Conservation (phyloP, 495 filamentous ascomycete species). For the Talaromyces trachyspermus region DNA sequence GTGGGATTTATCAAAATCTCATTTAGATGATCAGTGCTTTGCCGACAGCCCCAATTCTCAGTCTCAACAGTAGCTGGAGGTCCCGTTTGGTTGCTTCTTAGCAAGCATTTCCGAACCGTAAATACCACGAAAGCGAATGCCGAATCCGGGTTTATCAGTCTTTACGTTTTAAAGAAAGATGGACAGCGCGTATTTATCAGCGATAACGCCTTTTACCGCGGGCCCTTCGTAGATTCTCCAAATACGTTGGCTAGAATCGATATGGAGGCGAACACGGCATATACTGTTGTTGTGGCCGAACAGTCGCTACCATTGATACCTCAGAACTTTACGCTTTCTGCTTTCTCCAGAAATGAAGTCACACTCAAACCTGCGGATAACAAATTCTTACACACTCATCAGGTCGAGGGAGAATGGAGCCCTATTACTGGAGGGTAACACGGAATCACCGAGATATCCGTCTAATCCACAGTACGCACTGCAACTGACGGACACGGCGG, state of each 20-base stretch:
- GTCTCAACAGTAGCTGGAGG: conserved; percentile 50
- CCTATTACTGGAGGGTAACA: conserved; percentile 74
- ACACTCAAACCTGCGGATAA: conserved; percentile 52
- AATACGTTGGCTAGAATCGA: conserved; percentile 80
- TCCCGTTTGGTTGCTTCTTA: conserved; percentile 76
- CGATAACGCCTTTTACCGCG: conserved; percentile 57
- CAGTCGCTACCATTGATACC: conserved; percentile 60
- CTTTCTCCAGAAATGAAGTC: conserved; percentile 59
- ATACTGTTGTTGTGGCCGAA: conserved; percentile 75
- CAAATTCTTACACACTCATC: conserved; percentile 46
- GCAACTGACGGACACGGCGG: conserved; percentile 44
- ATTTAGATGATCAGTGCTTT: conserved; percentile 53
- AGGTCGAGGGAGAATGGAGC: conserved; percentile 61
- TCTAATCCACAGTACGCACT: conserved; percentile 82
- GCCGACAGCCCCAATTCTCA: conserved; percentile 78
- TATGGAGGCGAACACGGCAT: conserved; percentile 47
- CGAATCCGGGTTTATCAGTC: conserved; percentile 67
- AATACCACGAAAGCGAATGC: conserved; percentile 26
- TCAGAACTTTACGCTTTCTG: conserved; percentile 78
- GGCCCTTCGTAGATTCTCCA: conserved; percentile 87
- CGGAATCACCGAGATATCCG: conserved; percentile 64
- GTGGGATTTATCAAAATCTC: conserved; percentile 66
- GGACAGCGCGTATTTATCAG: conserved; percentile 67
- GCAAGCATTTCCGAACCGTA: conserved; percentile 62
- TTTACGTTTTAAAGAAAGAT: conserved; percentile 69